These are phyloP conservation scores for Daldinia childiae DNA, from an alignment of 495 filamentous ascomycete genomes.

Conservation along the genomic window DNA sequence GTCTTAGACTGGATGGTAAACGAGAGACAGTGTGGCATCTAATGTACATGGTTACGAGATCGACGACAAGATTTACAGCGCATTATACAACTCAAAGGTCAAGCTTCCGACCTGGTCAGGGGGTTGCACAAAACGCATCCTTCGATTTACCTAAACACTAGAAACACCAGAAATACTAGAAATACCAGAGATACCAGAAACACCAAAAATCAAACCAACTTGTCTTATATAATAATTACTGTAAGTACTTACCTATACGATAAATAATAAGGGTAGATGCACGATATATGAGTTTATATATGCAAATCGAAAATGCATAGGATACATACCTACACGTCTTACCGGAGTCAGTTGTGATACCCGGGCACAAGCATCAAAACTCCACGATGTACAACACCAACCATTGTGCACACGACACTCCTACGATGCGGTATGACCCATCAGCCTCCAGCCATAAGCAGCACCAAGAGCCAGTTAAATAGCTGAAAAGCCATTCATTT, in stretches of 20 bases:
- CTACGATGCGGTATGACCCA: neutral
- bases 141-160: neutral
- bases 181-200: neutral
- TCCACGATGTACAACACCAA: conserved; percentile 16
- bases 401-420: conserved; percentile 7
- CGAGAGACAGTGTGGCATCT: neutral
- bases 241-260: neutral
- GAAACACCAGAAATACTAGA: neutral
- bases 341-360: neutral
- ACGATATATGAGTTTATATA: neutral
- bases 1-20: neutral
- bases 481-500: neutral
- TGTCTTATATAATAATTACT: neutral
- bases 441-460: neutral
- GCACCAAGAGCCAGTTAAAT: neutral
- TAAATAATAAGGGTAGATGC: neutral
- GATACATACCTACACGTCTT: neutral
- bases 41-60: neutral
- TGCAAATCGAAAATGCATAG: neutral
- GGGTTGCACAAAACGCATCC: conserved; percentile 6
- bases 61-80: neutral
- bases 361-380: neutral
- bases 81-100: neutral
- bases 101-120: conserved; percentile 8
- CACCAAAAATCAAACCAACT: neutral